Base-by-base conservation (phyloP, 2,329 filamentous ascomycete genomes). In the Aspergillus fumigatiaffinis region DNA sequence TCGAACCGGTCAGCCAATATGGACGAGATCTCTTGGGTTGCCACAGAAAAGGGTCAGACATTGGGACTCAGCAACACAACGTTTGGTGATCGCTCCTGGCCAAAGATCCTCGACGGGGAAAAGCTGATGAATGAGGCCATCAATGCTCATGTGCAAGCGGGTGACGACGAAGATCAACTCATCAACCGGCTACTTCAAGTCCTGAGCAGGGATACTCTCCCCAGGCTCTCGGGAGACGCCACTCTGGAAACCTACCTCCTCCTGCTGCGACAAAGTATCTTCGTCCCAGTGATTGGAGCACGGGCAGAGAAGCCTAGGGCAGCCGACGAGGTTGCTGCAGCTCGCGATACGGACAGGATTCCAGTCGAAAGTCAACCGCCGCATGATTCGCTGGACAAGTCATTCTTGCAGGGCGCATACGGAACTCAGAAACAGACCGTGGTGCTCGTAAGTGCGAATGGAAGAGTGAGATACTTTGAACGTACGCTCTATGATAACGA, bases 351-450 rank as follows among this genome's bases (percentile, higher is more conserved):
- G 71, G 73, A 56, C 49, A 58, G 55, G 47, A 29, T 41, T 10
- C 50, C 59, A 17, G 52, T 20, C 17, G 60, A 61, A 21, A 46
- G 62, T n/a, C 47, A 50, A 20, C 56, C 41, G 23, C 54, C 57
- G 7, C 58, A 66, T 14, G 51, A 68, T 66, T 61, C 72, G 62
- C 55, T 66, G 29, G 64, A 66, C 26, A 61, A 63, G 41, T 65
- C 63, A 28, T 73, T 80, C 67, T 61, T 72, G 51, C 76, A 73
- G 55, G 82, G 82, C 0, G 71, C 80, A 7, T 88, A 88, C 66
- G 86, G 85, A 0, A 88, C 86, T 2, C 83, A 86, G 67, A 85
- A 85, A 70, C 85, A 88, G 67, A 85, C 83, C 1, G 73, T 88
- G 7, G 74, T 88, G 2, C 70, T 88, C 14, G 83, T 86, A 21